Percentiles rank a stretch among this genome's conserved stretches.
phyloP scores from a whole-genome alignment of 768 basidiomycete genomes.

The Leccinum olivaceopallidum region DNA sequence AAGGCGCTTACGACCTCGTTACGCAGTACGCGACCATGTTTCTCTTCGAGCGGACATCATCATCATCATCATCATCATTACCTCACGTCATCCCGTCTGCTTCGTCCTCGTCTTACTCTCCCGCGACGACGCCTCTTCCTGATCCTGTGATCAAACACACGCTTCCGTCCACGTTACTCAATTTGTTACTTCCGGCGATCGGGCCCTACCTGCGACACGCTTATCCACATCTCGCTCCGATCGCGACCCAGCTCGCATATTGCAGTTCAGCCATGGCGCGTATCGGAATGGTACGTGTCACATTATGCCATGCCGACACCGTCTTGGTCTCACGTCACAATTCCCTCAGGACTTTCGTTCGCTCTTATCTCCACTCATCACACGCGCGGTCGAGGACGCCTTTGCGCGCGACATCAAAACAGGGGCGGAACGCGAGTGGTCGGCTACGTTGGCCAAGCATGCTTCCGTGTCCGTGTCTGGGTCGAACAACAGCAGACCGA shows the following conservation, averaged over 20 bases:
- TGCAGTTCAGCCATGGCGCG: constrained; percentile 90
- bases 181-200: constrained; percentile 68
- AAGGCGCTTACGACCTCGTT: constrained; percentile 90
- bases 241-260: constrained; percentile 91
- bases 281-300: constrained; percentile 65
- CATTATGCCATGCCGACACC: background rate
- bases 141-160: constrained; percentile 32
- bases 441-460: constrained; percentile 27
- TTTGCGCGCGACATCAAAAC: constrained; percentile 46
- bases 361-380: constrained; percentile 65
- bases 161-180: constrained; percentile 32
- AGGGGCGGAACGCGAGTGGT: constrained; percentile 39
- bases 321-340: background rate
- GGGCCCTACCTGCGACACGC: constrained; percentile 57
- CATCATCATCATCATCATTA: constrained; percentile 11
- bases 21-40: constrained; percentile 91
- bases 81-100: constrained; percentile 13
- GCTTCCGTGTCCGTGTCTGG: constrained; percentile 6
- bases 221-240: constrained; percentile 71
- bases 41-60: constrained; percentile 56
- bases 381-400: constrained; percentile 57
- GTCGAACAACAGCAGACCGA: constrained; percentile 21
- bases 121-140: constrained; percentile 21
- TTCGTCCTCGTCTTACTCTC: constrained; percentile 21
- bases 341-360: constrained; percentile 60